Evolutionary conservation across 192 early-diverging fungal genomes (phyloP).

Genomic region (Diversispora epigaea): DNA sequence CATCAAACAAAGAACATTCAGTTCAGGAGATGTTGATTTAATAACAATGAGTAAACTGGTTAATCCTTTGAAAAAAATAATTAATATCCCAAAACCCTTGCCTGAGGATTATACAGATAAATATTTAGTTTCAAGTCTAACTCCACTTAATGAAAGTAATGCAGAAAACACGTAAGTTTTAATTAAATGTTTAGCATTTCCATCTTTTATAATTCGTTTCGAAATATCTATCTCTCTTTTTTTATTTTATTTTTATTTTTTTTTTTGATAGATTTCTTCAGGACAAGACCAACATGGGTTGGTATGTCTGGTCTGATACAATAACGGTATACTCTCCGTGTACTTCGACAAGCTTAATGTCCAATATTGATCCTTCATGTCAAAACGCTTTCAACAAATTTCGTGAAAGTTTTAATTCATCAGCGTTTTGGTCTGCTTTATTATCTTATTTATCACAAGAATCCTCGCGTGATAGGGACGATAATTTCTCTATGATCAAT

Average conservation of each 20-base stretch:
- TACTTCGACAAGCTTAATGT: conserved; percentile 41
- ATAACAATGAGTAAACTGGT: conserved; percentile 42
- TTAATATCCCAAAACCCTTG: conserved; percentile 40
- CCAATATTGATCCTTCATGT: conserved; percentile 60
- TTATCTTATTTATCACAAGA: conserved; percentile 69
- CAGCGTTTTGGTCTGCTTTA: conserved; percentile 70
- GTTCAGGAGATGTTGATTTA: conserved; percentile 41
- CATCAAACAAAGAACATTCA: conserved; percentile 68
- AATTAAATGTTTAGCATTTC: not conserved
- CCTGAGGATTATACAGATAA: conserved; percentile 40
- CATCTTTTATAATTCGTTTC: not conserved
- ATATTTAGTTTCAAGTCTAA: conserved; percentile 37
- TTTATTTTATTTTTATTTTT: not conserved
- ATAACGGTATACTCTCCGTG: conserved; percentile 55
- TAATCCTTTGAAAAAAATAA: conserved; percentile 45
- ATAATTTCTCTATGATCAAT: conserved; percentile 60
- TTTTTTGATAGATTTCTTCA: conserved; percentile 35
- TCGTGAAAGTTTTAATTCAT: conserved; percentile 47
- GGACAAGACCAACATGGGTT: conserved; percentile 68
- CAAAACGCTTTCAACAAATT: conserved; percentile 57
- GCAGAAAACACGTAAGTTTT: conserved; percentile 38
- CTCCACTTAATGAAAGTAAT: conserved; percentile 35
- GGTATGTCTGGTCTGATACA: conserved; percentile 76
- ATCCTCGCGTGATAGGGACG: conserved; percentile 57
- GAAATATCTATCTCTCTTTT: not conserved